Conservation (phyloP, 2,329 filamentous ascomycete genomes). For the Phyllosticta paracitricarpa region DNA sequence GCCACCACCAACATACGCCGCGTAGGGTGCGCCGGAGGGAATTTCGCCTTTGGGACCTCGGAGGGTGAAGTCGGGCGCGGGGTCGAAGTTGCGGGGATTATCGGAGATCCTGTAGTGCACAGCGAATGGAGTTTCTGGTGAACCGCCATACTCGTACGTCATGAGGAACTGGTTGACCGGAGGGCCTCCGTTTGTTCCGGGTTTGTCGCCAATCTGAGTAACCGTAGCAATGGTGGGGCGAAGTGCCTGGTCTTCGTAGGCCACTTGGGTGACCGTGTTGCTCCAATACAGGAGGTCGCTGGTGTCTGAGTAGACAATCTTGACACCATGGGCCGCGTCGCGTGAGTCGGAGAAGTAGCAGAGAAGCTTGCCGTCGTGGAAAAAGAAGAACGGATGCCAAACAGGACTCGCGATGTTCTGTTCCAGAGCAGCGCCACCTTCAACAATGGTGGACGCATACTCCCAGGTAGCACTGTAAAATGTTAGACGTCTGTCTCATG, state of each 20-base stretch:
- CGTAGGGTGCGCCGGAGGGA: constrained; percentile 40
- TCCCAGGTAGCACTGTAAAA: constrained; percentile 43
- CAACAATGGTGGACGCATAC: constrained; percentile 56
- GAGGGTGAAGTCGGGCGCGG: constrained; percentile 31
- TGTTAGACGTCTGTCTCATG: background rate
- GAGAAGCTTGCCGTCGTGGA: constrained; percentile 49
- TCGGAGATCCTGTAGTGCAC: constrained; percentile 43
- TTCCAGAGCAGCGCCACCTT: constrained; percentile 51
- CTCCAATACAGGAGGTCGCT: constrained; percentile 52
- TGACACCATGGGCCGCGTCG: constrained; percentile 53
- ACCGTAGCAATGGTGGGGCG: constrained; percentile 61
- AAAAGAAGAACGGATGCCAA: constrained; percentile 61
- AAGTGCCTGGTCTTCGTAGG: constrained; percentile 50
- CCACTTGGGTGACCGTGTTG: constrained; percentile 50
- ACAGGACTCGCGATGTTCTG: constrained; percentile 58
- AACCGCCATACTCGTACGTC: constrained; percentile 53
- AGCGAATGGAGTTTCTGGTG: constrained; percentile 35
- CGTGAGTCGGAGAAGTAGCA: constrained; percentile 65
- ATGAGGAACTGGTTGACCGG: constrained; percentile 53
- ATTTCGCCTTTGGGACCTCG: constrained; percentile 36
- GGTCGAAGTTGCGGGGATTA: constrained; percentile 38
- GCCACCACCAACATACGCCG: constrained; percentile 40
- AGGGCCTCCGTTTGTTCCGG: too few species aligned
- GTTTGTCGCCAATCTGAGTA: constrained; percentile 33
- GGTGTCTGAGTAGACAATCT: constrained; percentile 55